These are phyloP conservation scores for Silene coronaria DNA, from an alignment of 179 eudicot genomes.

Conservation along the genomic window DNA sequence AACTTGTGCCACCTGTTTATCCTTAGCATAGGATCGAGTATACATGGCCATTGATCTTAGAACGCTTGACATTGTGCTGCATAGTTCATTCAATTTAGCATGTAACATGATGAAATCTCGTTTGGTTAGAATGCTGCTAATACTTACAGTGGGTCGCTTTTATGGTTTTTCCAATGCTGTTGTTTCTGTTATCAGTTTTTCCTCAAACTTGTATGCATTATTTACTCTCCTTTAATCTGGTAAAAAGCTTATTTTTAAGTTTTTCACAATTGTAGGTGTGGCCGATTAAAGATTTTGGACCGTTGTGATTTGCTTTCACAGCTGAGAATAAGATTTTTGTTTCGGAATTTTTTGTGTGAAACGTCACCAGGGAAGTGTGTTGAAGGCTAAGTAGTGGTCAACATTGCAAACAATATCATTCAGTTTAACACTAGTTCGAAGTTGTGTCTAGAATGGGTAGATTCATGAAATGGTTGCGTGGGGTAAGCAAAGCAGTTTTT, in stretches of 20 bases:
- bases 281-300: conserved; percentile 49
- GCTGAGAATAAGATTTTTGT: conserved; percentile 7
- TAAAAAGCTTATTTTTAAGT: background rate
- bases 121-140: too few relatives aligned
- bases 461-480: too few relatives aligned
- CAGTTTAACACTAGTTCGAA: background rate
- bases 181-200: background rate
- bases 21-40: background rate
- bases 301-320: conserved; percentile 22
- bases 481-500: background rate
- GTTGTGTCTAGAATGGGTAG: background rate
- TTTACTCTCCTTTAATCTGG: background rate
- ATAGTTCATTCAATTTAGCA: too few relatives aligned
- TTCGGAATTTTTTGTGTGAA: background rate
- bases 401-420: background rate
- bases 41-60: background rate
- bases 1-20: background rate
- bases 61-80: too few relatives aligned
- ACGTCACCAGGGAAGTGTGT: background rate
- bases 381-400: background rate
- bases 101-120: too few relatives aligned
- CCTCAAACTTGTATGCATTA: background rate
- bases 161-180: background rate
- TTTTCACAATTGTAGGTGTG: conserved; percentile 30
- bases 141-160: too few relatives aligned